Percentiles rank a stretch among this genome's conserved stretches.
Evolutionary conservation across 768 basidiomycete species (phyloP).

Genomic region (Pleurotus cornucopiae): DNA sequence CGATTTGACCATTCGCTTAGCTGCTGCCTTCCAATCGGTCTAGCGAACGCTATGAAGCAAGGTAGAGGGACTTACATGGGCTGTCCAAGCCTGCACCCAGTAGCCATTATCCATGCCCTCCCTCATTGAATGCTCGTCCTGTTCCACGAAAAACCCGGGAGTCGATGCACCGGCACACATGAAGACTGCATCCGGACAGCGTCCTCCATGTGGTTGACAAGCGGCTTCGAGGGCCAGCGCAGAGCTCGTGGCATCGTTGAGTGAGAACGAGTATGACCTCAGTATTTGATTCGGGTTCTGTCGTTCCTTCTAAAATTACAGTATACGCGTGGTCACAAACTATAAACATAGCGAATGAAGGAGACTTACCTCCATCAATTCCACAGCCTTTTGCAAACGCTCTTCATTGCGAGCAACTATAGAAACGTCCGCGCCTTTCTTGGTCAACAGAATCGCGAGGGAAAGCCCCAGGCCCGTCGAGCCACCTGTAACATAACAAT

Average conservation of each 20-base stretch:
- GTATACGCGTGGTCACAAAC: not conserved
- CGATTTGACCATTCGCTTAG: constrained; percentile 49
- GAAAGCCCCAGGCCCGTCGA: constrained; percentile 64
- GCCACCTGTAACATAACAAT: constrained; percentile 75
- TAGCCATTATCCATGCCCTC: constrained; percentile 55
- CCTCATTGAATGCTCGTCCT: constrained; percentile 41
- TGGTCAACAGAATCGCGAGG: constrained; percentile 55
- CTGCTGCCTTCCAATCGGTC: constrained; percentile 39
- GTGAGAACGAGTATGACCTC: constrained; percentile 50
- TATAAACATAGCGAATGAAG: not conserved
- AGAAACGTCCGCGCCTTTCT: constrained; percentile 62
- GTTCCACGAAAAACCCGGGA: constrained; percentile 61
- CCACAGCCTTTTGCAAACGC: constrained; percentile 50
- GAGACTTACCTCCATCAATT: constrained; percentile 47
- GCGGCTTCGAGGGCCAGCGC: constrained; percentile 51
- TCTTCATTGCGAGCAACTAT: constrained; percentile 59
- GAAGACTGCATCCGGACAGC: constrained; percentile 59
- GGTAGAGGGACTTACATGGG: constrained; percentile 34
- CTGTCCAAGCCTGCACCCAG: constrained; percentile 53
- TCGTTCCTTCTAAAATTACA: constrained; percentile 34
- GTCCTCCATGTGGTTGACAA: constrained; percentile 36
- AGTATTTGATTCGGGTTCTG: constrained; percentile 49
- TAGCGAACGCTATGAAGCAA: not conserved
- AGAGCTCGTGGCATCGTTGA: constrained; percentile 41
- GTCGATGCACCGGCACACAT: constrained; percentile 61